Percentiles rank a stretch among this genome's conserved stretches.
Evolutionary conservation across 257 asterid genomes (phyloP).

Genomic region (Solanum sejunctum): DNA sequence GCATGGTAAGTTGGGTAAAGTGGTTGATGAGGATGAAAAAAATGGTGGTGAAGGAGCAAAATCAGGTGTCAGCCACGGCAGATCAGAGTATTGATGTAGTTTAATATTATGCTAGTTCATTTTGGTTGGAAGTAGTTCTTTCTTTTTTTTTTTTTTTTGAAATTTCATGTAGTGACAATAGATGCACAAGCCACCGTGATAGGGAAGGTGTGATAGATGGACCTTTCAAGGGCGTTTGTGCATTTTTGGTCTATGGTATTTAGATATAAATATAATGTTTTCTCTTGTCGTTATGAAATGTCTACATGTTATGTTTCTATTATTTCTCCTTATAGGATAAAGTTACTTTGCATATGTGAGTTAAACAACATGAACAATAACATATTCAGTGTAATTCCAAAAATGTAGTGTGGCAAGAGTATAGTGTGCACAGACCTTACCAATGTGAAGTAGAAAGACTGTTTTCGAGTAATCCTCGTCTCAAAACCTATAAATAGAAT

Average conservation of each 20-base stretch:
- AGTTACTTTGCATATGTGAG: not conserved
- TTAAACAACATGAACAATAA: not conserved
- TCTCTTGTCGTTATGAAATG: not conserved
- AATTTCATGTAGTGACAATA: not conserved
- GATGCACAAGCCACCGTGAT: constrained; percentile 53
- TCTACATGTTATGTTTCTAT: not conserved
- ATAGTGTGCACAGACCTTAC: too few species aligned
- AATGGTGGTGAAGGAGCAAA: constrained; percentile 46
- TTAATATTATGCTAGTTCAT: not conserved
- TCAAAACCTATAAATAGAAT: too few species aligned
- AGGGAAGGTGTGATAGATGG: not conserved
- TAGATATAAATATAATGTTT: not conserved
- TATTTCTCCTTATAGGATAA: not conserved
- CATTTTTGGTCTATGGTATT: constrained; percentile 11
- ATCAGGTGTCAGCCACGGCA: constrained; percentile 45
- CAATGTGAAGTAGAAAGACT: too few species aligned
- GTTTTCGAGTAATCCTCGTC: too few species aligned
- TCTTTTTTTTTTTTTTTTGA: rapidly evolving
- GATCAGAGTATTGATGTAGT: constrained; percentile 18
- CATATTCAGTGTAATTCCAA: too few species aligned
- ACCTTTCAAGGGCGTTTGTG: constrained; percentile 43
- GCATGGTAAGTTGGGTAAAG: constrained; percentile 11
- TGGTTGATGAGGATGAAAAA: constrained; percentile 35
- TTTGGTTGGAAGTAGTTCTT: not conserved
- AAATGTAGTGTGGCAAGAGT: too few species aligned